Base-by-base conservation (phyloP, 2,329 filamentous ascomycete genomes). In the Aspergillus fijiensis region DNA sequence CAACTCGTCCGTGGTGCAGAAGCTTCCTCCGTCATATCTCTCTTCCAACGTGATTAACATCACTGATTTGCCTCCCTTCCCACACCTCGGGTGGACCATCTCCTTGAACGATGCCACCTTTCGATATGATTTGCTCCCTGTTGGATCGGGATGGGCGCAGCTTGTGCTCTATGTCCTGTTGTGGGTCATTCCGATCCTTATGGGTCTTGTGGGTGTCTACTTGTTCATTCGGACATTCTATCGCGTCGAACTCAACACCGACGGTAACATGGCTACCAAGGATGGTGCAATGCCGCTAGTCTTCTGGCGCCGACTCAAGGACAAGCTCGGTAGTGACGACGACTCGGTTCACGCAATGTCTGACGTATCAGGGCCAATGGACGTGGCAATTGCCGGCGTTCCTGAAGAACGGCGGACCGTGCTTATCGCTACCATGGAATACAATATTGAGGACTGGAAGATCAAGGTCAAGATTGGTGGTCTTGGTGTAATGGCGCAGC, bases 391-490 rank as follows among this genome's bases (percentile, higher is more conserved):
- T 14, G 69, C 69, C 45, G 42, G 52, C 4, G 64, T 66, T 7
- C 70, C 77, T 33, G 69, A 65, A 47, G 29, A 55, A 35, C 58
- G 78, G 31, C 77, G 84, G 16, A 88, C 82, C 27, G 83, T 88
- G 2, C 79, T 89, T 23, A 87, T 89, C 55, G 87, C 85, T 9
- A 89, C 87, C 5, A 88, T 89, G 84, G 87, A 89, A 72, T 89
- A 89, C 73, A 85, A 89, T 62, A 88, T 89, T 62, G 84, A 87
- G 56, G 87, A 89, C 69, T 89, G 87, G 84, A 79, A 74, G 9
- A 86, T 89, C 75, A 89, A 87, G 73, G 85, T 89, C 75, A 89
- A 89, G 75, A 89, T 89, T 52, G 87, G 87, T 61, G 87, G 87
- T 62, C 77, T 89, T 3, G 87, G 87, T 70, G 86, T 88, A 61